Evolutionary conservation across 2,329 filamentous ascomycete species (phyloP).

Genomic region (Dactylellina leptospora): DNA sequence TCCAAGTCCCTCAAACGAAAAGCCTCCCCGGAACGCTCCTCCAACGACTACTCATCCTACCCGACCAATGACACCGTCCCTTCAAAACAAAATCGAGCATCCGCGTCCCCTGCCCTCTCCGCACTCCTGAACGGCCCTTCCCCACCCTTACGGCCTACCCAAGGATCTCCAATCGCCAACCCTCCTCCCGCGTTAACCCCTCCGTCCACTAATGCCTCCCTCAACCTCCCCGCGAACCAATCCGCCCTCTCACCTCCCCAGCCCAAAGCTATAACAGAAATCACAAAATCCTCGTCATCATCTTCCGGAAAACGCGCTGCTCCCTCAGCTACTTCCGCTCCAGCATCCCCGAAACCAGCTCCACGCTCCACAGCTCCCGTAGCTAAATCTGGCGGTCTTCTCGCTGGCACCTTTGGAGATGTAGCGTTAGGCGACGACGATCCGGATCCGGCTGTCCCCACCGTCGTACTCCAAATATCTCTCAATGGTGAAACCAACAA

Average conservation of each 20-base stretch:
- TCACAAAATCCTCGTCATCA: constrained; percentile 30
- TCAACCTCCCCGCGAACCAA: neutral
- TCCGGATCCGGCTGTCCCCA: constrained; percentile 71
- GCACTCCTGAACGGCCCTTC: constrained; percentile 39
- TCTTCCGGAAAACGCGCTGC: constrained; percentile 1
- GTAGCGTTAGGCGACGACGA: constrained; percentile 63
- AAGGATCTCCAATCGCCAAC: constrained; percentile 46
- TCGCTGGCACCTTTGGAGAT: constrained; percentile 71
- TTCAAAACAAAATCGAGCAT: constrained; percentile 46
- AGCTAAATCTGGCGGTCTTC: constrained; percentile 71
- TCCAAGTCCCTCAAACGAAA: constrained; percentile 49
- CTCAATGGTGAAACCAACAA: constrained; percentile 84
- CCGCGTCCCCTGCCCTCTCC: constrained; percentile 49
- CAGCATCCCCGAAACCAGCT: constrained; percentile 59
- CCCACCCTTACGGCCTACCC: constrained; percentile 37
- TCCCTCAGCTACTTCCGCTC: constrained; percentile 30
- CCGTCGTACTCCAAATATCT: constrained; percentile 83
- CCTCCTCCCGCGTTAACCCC: constrained; percentile 43
- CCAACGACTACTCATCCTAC: constrained; percentile 35
- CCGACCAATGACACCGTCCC: constrained; percentile 23
- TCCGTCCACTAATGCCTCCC: constrained; percentile 35
- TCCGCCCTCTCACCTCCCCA: constrained; percentile 39
- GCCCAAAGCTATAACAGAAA: constrained; percentile 46
- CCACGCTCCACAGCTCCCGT: constrained; percentile 61
- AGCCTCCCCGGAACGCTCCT: constrained; percentile 45